Conservation (phyloP, 306 rosid genomes). For the Pachyrhizus erosus region DNA sequence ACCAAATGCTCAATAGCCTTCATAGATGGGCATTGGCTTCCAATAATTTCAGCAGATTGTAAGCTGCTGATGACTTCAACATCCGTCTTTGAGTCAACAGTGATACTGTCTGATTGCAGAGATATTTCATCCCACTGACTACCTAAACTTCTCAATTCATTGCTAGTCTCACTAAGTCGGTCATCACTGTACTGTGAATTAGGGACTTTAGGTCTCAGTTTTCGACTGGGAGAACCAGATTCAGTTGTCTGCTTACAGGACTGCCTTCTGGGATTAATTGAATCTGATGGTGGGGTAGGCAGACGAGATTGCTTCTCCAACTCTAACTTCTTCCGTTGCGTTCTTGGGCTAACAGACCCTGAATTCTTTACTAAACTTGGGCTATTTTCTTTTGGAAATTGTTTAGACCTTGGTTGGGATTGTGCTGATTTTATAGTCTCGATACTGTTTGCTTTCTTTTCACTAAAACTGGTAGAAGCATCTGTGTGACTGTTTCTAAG, state of each 20-base stretch:
- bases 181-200: conserved; percentile 57
- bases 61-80: conserved; percentile 55
- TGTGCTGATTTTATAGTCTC: conserved; percentile 53
- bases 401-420: conserved; percentile 56
- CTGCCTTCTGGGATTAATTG: conserved; percentile 63
- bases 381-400: conserved; percentile 43
- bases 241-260: conserved; percentile 54
- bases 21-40: conserved; percentile 47
- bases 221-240: conserved; percentile 54
- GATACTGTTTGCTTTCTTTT: conserved; percentile 57
- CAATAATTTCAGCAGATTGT: conserved; percentile 48
- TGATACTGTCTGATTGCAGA: conserved; percentile 51
- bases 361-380: conserved; percentile 55
- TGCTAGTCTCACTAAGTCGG: conserved; percentile 67
- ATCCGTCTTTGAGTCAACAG: conserved; percentile 49
- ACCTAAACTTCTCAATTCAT: conserved; percentile 60
- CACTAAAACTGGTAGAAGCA: conserved; percentile 50
- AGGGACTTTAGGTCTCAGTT: conserved; percentile 53
- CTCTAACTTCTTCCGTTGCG: conserved; percentile 62
- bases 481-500: conserved; percentile 50
- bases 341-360: conserved; percentile 74
- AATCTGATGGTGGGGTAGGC: conserved; percentile 60
- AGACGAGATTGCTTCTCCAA: conserved; percentile 64
- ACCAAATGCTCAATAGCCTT: conserved; percentile 50
- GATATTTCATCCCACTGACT: conserved; percentile 64